phyloP scores from a whole-genome alignment of 2,329 filamentous ascomycete genomes.

The Neofusicoccum ribis region DNA sequence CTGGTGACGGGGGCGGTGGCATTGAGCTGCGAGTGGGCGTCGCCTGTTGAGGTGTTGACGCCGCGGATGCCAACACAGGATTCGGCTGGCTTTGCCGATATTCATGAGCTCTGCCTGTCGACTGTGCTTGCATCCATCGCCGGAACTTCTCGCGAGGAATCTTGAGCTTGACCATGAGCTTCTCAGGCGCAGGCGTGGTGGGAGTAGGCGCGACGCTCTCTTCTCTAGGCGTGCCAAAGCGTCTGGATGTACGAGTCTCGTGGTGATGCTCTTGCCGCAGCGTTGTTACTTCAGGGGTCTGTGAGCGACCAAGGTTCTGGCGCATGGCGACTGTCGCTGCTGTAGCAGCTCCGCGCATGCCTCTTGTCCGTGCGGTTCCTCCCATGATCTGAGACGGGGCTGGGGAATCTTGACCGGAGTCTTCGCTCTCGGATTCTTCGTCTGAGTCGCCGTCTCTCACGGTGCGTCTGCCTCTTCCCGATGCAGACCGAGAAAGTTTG shows the following conservation, averaged over 20 bases:
- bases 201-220: conserved; percentile 71
- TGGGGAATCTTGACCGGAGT: conserved; percentile 83
- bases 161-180: conserved; percentile 68
- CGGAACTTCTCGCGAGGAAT: conserved; percentile 71
- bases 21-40: conserved; percentile 57
- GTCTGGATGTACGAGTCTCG: conserved; percentile 69
- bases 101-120: conserved; percentile 39
- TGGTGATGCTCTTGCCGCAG: conserved; percentile 56
- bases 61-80: conserved; percentile 50
- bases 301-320: conserved; percentile 73
- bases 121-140: conserved; percentile 61
- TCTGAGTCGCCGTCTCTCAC: conserved; percentile 71
- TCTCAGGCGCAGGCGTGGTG: conserved; percentile 39
- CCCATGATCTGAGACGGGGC: conserved; percentile 66
- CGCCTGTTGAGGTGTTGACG: conserved; percentile 48
- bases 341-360: conserved; percentile 84
- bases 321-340: conserved; percentile 84
- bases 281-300: conserved; percentile 73
- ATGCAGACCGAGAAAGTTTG: conserved; percentile 56
- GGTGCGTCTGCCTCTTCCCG: conserved; percentile 53
- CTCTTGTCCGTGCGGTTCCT: conserved; percentile 81
- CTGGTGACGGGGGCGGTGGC: conserved; percentile 55
- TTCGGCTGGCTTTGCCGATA: conserved; percentile 41
- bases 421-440: conserved; percentile 89
- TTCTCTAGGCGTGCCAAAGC: conserved; percentile 67